Percentiles rank a stretch among this genome's conserved stretches.
phyloP scores from a whole-genome alignment of 306 rosid genomes.

The Castanea mollissima region DNA sequence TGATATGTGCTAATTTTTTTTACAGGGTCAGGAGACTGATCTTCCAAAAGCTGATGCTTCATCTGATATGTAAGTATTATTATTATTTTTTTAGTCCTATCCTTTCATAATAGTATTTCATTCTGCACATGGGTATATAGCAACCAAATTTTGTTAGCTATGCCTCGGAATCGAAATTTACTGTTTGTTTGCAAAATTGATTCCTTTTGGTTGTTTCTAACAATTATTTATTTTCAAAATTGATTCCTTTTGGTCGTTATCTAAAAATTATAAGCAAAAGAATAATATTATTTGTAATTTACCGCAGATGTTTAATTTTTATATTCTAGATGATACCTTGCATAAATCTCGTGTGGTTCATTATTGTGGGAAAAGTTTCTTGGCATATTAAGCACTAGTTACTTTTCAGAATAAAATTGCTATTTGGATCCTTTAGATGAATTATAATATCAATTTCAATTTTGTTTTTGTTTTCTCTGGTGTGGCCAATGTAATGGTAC shows the following conservation, averaged over 20 bases:
- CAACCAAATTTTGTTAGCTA: not conserved
- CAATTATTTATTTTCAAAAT: not conserved
- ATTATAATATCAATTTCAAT: not conserved
- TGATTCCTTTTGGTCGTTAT: not conserved
- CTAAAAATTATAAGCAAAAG: too few species aligned
- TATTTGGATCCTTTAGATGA: not conserved
- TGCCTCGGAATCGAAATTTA: too few species aligned
- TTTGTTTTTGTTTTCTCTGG: not conserved
- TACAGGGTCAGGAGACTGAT: constrained; percentile 44
- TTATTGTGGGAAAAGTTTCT: not conserved
- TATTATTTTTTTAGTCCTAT: not conserved
- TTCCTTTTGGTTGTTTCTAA: not conserved
- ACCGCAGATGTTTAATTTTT: too few species aligned
- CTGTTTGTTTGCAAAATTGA: not conserved
- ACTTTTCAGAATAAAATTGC: not conserved
- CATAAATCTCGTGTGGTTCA: not conserved
- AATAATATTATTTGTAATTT: too few species aligned
- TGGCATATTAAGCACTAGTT: not conserved
- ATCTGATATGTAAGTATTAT: constrained; percentile 45
- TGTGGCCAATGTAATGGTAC: not conserved
- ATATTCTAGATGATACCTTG: too few species aligned
- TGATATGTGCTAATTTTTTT: not conserved
- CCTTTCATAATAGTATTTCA: not conserved
- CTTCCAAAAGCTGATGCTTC: constrained; percentile 37
- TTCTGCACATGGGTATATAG: not conserved